Evolutionary conservation across 345 rosid species (phyloP).

Genomic region (Linum usitatissimum): DNA sequence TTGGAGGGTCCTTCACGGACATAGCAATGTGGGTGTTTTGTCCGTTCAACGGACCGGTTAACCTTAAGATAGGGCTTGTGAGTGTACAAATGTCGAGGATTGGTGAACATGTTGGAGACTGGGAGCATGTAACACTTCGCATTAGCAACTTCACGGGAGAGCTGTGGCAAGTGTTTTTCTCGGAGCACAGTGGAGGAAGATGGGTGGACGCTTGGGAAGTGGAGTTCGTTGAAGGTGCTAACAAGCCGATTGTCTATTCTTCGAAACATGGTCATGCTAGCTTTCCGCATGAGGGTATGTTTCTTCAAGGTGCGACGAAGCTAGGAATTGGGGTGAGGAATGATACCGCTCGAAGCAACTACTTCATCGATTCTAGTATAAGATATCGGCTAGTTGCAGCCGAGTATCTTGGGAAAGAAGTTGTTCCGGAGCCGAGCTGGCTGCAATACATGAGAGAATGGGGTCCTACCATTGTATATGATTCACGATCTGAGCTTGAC

Average conservation of each 20-base stretch:
- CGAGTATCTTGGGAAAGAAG: conserved; percentile 60
- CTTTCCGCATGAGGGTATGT: conserved; percentile 69
- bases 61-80: conserved; percentile 65
- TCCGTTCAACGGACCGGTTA: conserved; percentile 83
- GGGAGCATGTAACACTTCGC: conserved; percentile 90
- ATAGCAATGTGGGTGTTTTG: conserved; percentile 86
- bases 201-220: conserved; percentile 60
- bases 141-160: conserved; percentile 78
- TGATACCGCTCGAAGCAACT: conserved; percentile 50
- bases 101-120: conserved; percentile 78
- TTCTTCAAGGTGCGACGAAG: conserved; percentile 69
- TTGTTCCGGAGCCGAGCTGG: conserved; percentile 64
- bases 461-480: conserved; percentile 79
- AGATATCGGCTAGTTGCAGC: conserved; percentile 62
- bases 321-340: conserved; percentile 70
- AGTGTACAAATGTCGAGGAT: conserved; percentile 53
- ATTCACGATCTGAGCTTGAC: conserved; percentile 61
- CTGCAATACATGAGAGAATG: conserved; percentile 90
- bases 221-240: conserved; percentile 47
- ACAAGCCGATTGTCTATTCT: conserved; percentile 59
- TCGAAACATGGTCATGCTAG: conserved; percentile 86
- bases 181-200: conserved; percentile 82
- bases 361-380: conserved; percentile 54
- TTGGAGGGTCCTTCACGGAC: conserved; percentile 88
- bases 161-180: conserved; percentile 65